phyloP scores from a whole-genome alignment of 2,329 filamentous ascomycete genomes.

The Emmonsiellopsis sp. region DNA sequence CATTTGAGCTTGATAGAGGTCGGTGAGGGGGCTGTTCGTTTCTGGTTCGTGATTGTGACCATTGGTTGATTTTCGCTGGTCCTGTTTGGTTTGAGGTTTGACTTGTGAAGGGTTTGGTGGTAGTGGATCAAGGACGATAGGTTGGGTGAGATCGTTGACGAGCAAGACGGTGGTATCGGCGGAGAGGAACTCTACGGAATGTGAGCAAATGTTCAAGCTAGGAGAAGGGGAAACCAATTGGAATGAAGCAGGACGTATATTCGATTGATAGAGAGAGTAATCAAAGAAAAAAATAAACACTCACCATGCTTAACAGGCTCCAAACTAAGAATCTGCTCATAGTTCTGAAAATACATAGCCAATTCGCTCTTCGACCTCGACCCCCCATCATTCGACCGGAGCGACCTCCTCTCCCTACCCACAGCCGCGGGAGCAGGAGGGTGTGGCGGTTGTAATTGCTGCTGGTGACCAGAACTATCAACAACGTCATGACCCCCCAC shows the following conservation, averaged over 20 bases:
- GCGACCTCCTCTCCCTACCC: constrained; percentile 55
- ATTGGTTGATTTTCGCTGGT: constrained; percentile 10
- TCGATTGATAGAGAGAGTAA: not conserved
- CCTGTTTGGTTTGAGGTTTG: not conserved
- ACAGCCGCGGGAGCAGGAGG: constrained; percentile 3
- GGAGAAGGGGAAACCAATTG: no score
- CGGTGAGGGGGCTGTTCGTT: constrained; percentile 24
- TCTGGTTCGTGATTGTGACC: constrained; percentile 18
- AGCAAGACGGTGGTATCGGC: constrained; percentile 65
- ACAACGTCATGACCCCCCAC: not conserved
- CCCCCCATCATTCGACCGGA: constrained; percentile 75
- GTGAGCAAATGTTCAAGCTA: not conserved
- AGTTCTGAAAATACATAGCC: constrained; percentile 83
- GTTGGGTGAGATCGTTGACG: constrained; percentile 46
- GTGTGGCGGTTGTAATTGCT: constrained; percentile 6
- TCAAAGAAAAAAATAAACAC: constrained; percentile 14
- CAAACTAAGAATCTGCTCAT: constrained; percentile 87
- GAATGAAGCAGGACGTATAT: no score
- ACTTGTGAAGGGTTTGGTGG: not conserved
- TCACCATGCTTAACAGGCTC: constrained; percentile 68
- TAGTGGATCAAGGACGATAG: constrained; percentile 9
- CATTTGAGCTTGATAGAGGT: constrained; percentile 31
- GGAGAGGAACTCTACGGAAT: constrained; percentile 57
- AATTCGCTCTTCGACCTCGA: constrained; percentile 85
- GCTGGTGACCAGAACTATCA: not conserved